phyloP scores from a whole-genome alignment of 176 grass and related monocot species.

The Oryza glumipatula region DNA sequence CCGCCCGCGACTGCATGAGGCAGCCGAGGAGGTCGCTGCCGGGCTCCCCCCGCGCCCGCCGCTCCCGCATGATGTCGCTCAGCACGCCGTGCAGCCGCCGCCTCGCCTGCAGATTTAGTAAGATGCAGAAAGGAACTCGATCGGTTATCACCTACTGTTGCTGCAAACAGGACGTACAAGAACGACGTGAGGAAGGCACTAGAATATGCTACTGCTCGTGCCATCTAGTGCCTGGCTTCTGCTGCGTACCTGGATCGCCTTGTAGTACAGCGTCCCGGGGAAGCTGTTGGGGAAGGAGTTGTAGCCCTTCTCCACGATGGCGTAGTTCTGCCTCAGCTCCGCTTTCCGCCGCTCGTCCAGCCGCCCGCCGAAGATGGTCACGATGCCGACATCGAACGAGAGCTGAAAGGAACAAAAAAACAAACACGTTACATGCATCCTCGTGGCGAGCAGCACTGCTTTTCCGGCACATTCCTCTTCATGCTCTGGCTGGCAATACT shows the following conservation, averaged over 20 bases:
- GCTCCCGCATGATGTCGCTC: conserved; percentile 72
- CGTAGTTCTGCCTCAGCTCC: conserved; percentile 73
- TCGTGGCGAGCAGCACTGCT: neutral
- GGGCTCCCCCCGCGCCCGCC: conserved; percentile 44
- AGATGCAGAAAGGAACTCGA: neutral
- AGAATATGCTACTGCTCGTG: neutral
- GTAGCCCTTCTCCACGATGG: conserved; percentile 92
- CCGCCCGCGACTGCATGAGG: conserved; percentile 65
- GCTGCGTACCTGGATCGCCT: conserved; percentile 74
- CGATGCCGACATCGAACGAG: conserved; percentile 84
- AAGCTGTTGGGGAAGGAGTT: conserved; percentile 87
- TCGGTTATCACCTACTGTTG: neutral
- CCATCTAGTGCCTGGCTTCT: neutral
- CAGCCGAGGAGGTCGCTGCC: conserved; percentile 69
- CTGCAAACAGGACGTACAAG: neutral
- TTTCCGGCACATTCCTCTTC: neutral
- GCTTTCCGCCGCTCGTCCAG: conserved; percentile 57
- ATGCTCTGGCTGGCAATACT: neutral
- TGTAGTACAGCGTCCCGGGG: conserved; percentile 70
- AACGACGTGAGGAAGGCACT: conserved; percentile 17
- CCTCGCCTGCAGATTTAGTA: conserved; percentile 57
- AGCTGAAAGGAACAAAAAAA: conserved; percentile 50
- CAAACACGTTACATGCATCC: neutral
- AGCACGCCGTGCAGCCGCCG: conserved; percentile 62
- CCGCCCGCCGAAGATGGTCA: conserved; percentile 65